phyloP scores from a whole-genome alignment of 495 filamentous ascomycete genomes.

The Neurospora tetraspora region DNA sequence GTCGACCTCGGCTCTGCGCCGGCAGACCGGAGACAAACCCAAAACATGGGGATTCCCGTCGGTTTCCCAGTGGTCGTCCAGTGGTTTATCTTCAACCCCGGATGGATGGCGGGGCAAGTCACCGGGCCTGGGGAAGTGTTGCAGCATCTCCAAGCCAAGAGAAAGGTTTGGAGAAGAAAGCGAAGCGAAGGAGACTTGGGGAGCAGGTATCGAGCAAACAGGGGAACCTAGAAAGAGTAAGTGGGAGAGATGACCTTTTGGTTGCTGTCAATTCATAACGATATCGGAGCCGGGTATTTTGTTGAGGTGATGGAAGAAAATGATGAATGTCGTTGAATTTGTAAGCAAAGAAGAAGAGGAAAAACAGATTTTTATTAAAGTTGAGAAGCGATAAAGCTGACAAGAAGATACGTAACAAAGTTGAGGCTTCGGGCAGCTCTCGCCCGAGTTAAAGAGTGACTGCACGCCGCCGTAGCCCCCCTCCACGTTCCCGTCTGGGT shows the following conservation, averaged over 20 bases:
- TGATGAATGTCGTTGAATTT: not conserved
- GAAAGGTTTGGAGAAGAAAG: not conserved
- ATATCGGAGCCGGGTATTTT: not conserved
- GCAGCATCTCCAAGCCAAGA: not conserved
- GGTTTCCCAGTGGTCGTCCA: not conserved
- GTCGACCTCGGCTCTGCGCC: conserved; percentile 25
- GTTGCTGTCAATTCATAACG: not conserved
- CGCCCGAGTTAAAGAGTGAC: not conserved
- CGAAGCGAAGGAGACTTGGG: not conserved
- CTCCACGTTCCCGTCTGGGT: too few species aligned
- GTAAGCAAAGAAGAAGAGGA: not conserved
- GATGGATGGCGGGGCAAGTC: not conserved
- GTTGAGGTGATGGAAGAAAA: not conserved
- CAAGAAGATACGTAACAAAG: not conserved
- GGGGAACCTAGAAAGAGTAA: not conserved
- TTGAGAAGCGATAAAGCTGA: not conserved
- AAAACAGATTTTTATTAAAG: not conserved
- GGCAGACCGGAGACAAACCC: conserved; percentile 21
- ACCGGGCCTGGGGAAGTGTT: not conserved
- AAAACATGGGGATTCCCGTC: not conserved
- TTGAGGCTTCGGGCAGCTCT: not conserved
- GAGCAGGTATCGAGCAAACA: not conserved
- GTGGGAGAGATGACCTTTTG: not conserved
- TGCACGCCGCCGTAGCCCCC: not conserved
- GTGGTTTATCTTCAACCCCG: not conserved